These are phyloP conservation scores for Clarireedia hainanense DNA, from an alignment of 2,329 filamentous ascomycete species.

Conservation along the genomic window DNA sequence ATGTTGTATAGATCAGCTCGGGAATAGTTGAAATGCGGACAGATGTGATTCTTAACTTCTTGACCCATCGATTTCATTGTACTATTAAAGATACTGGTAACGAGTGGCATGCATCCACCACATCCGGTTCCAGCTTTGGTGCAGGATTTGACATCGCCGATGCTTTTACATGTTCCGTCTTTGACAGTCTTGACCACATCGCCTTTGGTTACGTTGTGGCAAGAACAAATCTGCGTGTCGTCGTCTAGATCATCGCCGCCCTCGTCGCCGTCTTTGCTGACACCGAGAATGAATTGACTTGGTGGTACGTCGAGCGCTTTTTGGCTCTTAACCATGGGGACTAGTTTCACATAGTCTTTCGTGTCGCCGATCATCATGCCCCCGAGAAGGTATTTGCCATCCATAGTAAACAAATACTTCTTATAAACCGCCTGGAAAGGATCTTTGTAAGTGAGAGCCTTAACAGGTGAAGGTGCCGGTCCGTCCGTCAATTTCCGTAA, in stretches of 20 bases:
- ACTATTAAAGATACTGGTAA: constrained; percentile 84
- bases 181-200: constrained; percentile 67
- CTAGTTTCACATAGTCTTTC: constrained; percentile 80
- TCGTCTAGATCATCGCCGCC: constrained; percentile 70
- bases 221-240: constrained; percentile 85
- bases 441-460: constrained; percentile 81
- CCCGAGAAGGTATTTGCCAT: constrained; percentile 85
- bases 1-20: constrained; percentile 88
- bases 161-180: constrained; percentile 70
- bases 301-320: constrained; percentile 73
- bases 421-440: constrained; percentile 87
- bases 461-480: constrained; percentile 55
- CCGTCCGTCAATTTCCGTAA: constrained; percentile 47
- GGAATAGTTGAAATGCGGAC: constrained; percentile 75
- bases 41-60: constrained; percentile 80
- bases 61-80: constrained; percentile 80
- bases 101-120: constrained; percentile 81
- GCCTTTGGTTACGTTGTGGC: constrained; percentile 85
- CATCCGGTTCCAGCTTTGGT: constrained; percentile 90
- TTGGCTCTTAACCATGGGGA: constrained; percentile 78
- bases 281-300: constrained; percentile 75
- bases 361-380: constrained; percentile 98
- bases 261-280: constrained; percentile 65
- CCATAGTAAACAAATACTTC: constrained; percentile 84
- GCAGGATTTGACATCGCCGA: constrained; percentile 78